Percentiles rank a stretch among this genome's conserved stretches.
Evolutionary conservation across 805 yeast genomes (phyloP).

Genomic region (Wickerhamomyces bovis): DNA sequence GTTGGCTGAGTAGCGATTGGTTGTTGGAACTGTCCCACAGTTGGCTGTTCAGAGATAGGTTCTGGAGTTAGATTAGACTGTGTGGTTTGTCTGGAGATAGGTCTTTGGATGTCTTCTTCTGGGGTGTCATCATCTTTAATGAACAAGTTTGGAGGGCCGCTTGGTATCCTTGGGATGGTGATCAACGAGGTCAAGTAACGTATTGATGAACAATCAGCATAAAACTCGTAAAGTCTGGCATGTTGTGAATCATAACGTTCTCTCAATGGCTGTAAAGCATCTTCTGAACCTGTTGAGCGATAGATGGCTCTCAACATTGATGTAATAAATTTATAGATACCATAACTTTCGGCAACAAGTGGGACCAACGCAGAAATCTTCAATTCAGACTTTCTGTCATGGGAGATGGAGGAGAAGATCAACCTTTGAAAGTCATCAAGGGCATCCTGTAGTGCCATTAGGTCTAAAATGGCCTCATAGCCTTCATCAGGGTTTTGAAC

Average conservation of each 20-base stretch:
- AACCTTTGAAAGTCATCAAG: conserved; percentile 73
- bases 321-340: conserved; percentile 82
- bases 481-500: conserved; percentile 96
- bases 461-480: conserved; percentile 78
- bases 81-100: conserved; percentile 17
- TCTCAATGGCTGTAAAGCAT: conserved; percentile 68
- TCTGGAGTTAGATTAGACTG: conserved; percentile 28
- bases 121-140: conserved; percentile 19
- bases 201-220: conserved; percentile 83
- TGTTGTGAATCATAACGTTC: conserved; percentile 59
- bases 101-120: conserved; percentile 13
- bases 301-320: conserved; percentile 90
- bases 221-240: conserved; percentile 68
- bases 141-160: conserved; percentile 29
- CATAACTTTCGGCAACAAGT: conserved; percentile 84
- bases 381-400: conserved; percentile 60
- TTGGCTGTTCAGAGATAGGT: conserved; percentile 42
- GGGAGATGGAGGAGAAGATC: conserved; percentile 64
- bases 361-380: conserved; percentile 86
- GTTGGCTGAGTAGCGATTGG: conserved; percentile 50
- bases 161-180: conserved; percentile 57
- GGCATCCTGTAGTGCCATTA: conserved; percentile 80
- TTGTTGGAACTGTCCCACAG: conserved; percentile 30
- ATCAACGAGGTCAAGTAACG: conserved; percentile 76
- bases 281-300: conserved; percentile 64